Conservation (phyloP, 2,329 filamentous ascomycete species). For the Verticillium albo-atrum region DNA sequence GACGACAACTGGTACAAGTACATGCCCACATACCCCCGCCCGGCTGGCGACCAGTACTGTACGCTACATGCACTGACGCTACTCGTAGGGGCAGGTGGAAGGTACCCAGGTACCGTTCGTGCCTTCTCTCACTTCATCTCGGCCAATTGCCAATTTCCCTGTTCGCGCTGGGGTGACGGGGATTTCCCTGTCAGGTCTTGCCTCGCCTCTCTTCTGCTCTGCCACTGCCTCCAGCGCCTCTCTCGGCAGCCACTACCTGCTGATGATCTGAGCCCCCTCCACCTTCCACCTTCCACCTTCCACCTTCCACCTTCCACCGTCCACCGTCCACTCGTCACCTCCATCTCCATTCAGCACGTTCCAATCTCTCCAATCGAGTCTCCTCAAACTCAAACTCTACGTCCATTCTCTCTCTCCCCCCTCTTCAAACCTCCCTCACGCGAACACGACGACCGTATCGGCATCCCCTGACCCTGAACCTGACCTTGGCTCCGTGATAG, state of each 20-base stretch:
- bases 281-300: too few species aligned
- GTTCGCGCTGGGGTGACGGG: neutral
- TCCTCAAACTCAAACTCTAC: neutral
- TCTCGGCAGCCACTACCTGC: neutral
- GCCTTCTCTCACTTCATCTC: neutral
- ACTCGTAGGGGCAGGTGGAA: too few species aligned
- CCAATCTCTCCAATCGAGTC: neutral
- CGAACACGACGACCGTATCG: neutral
- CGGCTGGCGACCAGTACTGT: too few species aligned
- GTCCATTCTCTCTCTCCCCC: neutral
- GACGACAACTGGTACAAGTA: neutral
- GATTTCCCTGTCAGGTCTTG: neutral
- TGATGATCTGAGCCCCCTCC: neutral
- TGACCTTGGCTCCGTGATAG: neutral
- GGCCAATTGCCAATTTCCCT: slow-evolving; percentile 1
- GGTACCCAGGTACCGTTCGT: neutral
- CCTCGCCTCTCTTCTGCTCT: neutral
- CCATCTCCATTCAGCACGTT: neutral
- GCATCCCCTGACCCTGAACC: neutral
- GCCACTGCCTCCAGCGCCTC: neutral
- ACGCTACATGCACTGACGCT: too few species aligned
- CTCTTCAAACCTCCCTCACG: neutral
- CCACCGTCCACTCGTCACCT: neutral
- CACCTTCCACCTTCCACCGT: too few species aligned
- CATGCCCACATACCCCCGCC: too few species aligned